phyloP scores from a whole-genome alignment of 495 filamentous ascomycete genomes.

The Arthonia radiata region DNA sequence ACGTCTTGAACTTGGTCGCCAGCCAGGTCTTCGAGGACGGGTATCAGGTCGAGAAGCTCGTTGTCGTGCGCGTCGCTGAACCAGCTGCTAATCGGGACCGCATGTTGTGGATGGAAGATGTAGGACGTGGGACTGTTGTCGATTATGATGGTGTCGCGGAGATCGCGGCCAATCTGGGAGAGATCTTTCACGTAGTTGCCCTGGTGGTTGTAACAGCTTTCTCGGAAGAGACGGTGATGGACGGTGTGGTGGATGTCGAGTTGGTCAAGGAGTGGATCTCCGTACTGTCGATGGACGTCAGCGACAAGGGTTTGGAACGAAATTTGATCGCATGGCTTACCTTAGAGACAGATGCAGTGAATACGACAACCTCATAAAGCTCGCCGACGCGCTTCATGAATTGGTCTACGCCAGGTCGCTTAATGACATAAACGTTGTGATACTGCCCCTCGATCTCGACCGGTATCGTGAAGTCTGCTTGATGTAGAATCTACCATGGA shows the following conservation, averaged over 20 bases:
- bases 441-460: constrained; percentile 98
- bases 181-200: constrained; percentile 99
- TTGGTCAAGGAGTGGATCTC: constrained; percentile 40
- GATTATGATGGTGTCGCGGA: constrained; percentile 96
- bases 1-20: constrained; percentile 73
- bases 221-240: constrained; percentile 86
- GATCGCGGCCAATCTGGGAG: constrained; percentile 84
- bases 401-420: constrained; percentile 85
- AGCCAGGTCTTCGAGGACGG: constrained; percentile 92
- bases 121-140: constrained; percentile 99
- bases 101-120: constrained; percentile 98
- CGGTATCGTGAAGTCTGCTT: constrained; percentile 96
- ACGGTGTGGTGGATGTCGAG: constrained; percentile 93
- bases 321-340: constrained; percentile 19
- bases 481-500: constrained; percentile 56
- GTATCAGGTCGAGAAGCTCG: constrained; percentile 91
- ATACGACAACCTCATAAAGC: constrained; percentile 94
- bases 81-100: constrained; percentile 98
- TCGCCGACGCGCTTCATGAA: constrained; percentile 99
- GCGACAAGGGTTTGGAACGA: not conserved
- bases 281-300: constrained; percentile 4
- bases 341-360: constrained; percentile 97
- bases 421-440: constrained; percentile 99
- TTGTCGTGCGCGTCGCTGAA: constrained; percentile 99
- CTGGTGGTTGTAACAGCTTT: constrained; percentile 98